phyloP scores from a whole-genome alignment of 176 grass and related monocot genomes.

The Ensete glaucum region DNA sequence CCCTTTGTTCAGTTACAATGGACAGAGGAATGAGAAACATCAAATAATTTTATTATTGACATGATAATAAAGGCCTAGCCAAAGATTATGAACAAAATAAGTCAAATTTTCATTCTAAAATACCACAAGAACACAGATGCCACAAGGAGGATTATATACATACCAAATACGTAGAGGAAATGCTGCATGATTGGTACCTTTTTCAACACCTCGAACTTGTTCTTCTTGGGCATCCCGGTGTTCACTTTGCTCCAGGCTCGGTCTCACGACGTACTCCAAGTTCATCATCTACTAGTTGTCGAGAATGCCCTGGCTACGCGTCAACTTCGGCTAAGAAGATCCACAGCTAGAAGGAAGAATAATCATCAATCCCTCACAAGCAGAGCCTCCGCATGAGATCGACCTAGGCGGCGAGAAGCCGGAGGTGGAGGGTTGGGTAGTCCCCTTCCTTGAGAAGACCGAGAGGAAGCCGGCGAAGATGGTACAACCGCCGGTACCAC shows the following conservation, averaged over 20 bases:
- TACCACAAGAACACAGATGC: too few species aligned
- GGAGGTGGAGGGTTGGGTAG: constrained; percentile 44
- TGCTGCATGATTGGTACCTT: constrained; percentile 95
- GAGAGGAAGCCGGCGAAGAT: constrained; percentile 91
- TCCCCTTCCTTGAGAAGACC: constrained; percentile 57
- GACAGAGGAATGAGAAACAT: too few species aligned
- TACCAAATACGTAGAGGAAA: constrained; percentile 93
- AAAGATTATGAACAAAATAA: too few species aligned
- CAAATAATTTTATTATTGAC: too few species aligned
- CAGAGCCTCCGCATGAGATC: constrained; percentile 68
- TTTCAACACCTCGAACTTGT: constrained; percentile 80
- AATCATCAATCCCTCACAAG: constrained; percentile 69
- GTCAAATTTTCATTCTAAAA: too few species aligned
- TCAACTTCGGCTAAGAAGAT: constrained; percentile 62
- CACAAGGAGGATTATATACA: too few species aligned
- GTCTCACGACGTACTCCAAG: constrained; percentile 38
- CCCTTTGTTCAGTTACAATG: too few species aligned
- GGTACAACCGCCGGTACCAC: constrained; percentile 73
- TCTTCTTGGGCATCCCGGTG: constrained; percentile 76
- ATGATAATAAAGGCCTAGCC: too few species aligned
- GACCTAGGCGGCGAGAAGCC: constrained; percentile 52
- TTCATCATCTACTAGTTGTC: constrained; percentile 86
- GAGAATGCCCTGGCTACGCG: constrained; percentile 70
- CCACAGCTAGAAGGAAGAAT: constrained; percentile 72
- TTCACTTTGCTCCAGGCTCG: constrained; percentile 78